These are phyloP conservation scores for Candida incommunis DNA, from an alignment of 805 yeast genomes.

Conservation along the genomic window DNA sequence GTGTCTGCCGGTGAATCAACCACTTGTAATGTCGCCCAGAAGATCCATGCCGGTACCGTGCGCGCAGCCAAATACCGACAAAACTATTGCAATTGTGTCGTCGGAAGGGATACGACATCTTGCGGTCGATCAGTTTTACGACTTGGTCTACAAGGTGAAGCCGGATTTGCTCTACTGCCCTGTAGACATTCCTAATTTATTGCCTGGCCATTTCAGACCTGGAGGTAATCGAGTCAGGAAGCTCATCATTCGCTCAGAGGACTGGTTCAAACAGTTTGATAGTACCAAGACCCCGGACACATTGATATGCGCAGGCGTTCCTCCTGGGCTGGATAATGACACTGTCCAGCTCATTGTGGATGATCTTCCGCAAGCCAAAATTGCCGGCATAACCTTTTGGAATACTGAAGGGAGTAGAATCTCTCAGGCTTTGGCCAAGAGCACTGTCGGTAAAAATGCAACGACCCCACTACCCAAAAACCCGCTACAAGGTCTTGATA, in stretches of 20 bases:
- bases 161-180: conserved; percentile 24
- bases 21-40: conserved; percentile 17
- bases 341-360: conserved; percentile 7
- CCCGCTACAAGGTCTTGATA: conserved; percentile 6
- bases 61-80: conserved; percentile 21
- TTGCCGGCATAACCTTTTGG: conserved; percentile 11
- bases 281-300: conserved; percentile 4
- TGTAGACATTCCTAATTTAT: conserved; percentile 19
- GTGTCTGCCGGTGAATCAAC: conserved; percentile 16
- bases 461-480: conserved; percentile 1
- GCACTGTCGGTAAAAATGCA: neutral
- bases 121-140: conserved; percentile 12
- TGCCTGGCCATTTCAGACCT: conserved; percentile 14
- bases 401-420: conserved; percentile 3
- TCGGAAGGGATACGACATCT: conserved; percentile 22
- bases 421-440: neutral
- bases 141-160: conserved; percentile 11
- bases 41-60: conserved; percentile 19
- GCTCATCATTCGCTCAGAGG: conserved; percentile 21
- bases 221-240: conserved; percentile 24
- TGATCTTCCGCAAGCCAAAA: conserved; percentile 3
- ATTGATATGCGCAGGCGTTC: conserved; percentile 18
- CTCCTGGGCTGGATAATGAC: conserved; percentile 16
- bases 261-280: conserved; percentile 18
- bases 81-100: conserved; percentile 20